Evolutionary conservation across 805 yeast genomes (phyloP).

Genomic region (Yarrowia keelungensis): DNA sequence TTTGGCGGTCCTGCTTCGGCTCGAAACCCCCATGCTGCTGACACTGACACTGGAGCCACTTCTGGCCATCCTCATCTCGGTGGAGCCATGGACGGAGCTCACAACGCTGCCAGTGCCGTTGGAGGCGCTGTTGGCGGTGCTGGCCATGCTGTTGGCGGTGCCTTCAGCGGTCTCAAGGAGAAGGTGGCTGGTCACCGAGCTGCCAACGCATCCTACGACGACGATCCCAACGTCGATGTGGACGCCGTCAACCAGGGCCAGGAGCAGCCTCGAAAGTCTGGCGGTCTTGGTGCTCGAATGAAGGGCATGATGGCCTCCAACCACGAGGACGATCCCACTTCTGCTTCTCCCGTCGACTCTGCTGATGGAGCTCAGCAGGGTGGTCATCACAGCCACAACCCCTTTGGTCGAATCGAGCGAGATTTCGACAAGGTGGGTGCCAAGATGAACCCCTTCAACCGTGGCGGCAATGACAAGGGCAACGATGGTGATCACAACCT

Average conservation of each 20-base stretch:
- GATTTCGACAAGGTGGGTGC: slow-evolving; percentile 14
- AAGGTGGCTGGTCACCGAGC: slow-evolving; percentile 40
- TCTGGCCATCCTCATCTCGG: slow-evolving; percentile 49
- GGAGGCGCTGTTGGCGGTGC: slow-evolving; percentile 55
- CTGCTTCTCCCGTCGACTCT: background rate
- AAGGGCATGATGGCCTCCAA: slow-evolving; percentile 36
- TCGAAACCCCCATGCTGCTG: slow-evolving; percentile 37
- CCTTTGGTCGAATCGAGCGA: slow-evolving; percentile 20
- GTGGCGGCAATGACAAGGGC: slow-evolving; percentile 12
- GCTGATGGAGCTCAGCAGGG: background rate
- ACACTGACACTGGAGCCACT: slow-evolving; percentile 17
- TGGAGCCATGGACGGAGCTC: slow-evolving; percentile 54
- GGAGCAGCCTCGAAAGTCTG: slow-evolving; percentile 28
- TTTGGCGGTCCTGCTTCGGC: slow-evolving; percentile 32
- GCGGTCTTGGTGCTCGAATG: slow-evolving; percentile 11
- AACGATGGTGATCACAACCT: slow-evolving; percentile 20
- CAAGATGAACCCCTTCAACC: slow-evolving; percentile 19
- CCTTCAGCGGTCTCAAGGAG: slow-evolving; percentile 32
- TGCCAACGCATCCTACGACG: slow-evolving; percentile 23
- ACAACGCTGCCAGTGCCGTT: slow-evolving; percentile 50
- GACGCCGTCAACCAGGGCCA: slow-evolving; percentile 22
- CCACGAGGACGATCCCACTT: slow-evolving; percentile 30
- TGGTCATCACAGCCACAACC: slow-evolving; percentile 7
- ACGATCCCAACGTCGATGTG: slow-evolving; percentile 24
- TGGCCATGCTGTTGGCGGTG: slow-evolving; percentile 42